Base-by-base conservation (phyloP, 106 monocot genomes). In the Hemerocallis citrina region DNA sequence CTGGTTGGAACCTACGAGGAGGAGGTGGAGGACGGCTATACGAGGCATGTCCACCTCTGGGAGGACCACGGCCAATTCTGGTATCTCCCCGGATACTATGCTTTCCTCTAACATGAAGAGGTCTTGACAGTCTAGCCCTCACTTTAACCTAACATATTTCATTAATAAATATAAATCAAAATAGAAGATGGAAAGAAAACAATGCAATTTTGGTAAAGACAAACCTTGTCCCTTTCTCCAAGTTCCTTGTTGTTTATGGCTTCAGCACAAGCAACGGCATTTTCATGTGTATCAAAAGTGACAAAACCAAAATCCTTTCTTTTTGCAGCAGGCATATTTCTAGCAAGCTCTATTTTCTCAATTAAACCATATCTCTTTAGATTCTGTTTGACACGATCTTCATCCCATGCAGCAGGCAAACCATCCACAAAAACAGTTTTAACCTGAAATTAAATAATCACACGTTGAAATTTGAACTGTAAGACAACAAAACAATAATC, bases 281-380 rank as follows among this genome's bases (percentile, higher is more conserved):
- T 75, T 40, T 88, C 88, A 78, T 99, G 92, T 0, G 73, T 71
- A 34, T 82, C 92, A 83, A 99, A 99, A 56, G 85, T 88, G 51
- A 99, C 80, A 88, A 92, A 92, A 13, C 92, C 98, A 85, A 99
- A 99, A 63, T 99, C 88, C 59, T 75, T 82, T 67, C 98, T 92
- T 57, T 88, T 99, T 0, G 98, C 92, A 59, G 84, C 65, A 38
- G 87, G 87, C 98, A 98, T 98, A 61, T 98, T 87, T 3, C 91
- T 78, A 49, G 98, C 98, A 68, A 99, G 92, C 45, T 99, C 85
- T 60, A 99, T 65, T 50, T 88, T 92, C 55, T 92, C 92, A 69
- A 99, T 77, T 37, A 40, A 68, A 11, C 98, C 98, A 82, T 68
- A 99, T 70, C 80, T 92, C 66, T 92, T 88, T 37, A 88, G 75